Evolutionary conservation across 441 rosid species (phyloP).

Genomic region (Capsella rubella): DNA sequence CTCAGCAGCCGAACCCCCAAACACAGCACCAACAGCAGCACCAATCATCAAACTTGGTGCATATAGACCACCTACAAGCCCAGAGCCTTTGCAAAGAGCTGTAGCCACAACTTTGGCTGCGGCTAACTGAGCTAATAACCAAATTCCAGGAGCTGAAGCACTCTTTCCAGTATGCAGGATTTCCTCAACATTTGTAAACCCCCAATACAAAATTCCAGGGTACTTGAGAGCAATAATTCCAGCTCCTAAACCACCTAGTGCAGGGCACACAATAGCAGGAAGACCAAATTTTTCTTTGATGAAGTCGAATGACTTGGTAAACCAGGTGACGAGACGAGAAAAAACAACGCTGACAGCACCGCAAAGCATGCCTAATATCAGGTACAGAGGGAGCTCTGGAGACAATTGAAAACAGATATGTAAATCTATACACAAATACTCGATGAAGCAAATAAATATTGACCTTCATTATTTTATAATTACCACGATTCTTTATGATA

Average conservation of each 20-base stretch:
- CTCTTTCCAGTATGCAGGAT: slow-evolving; percentile 94
- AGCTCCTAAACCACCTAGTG: slow-evolving; percentile 95
- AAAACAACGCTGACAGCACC: slow-evolving; percentile 94
- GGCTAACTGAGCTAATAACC: slow-evolving; percentile 87
- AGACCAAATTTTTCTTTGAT: slow-evolving; percentile 82
- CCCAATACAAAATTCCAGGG: slow-evolving; percentile 98
- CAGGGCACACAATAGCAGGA: slow-evolving; percentile 93
- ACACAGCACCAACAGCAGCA: slow-evolving; percentile 96
- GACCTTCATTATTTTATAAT: not conserved
- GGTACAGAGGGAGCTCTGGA: slow-evolving; percentile 93
- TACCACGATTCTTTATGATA: slow-evolving; percentile 13
- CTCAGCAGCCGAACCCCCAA: slow-evolving; percentile 95
- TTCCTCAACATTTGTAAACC: slow-evolving; percentile 97
- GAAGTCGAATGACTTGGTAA: slow-evolving; percentile 73
- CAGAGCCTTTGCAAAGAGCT: slow-evolving; percentile 95
- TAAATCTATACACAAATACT: slow-evolving; percentile 9
- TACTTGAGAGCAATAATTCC: slow-evolving; percentile 95
- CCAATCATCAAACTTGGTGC: slow-evolving; percentile 99
- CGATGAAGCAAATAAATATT: not conserved
- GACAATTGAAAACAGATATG: slow-evolving; percentile 37
- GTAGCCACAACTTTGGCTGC: slow-evolving; percentile 98
- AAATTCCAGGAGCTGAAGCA: slow-evolving; percentile 98
- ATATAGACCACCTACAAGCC: slow-evolving; percentile 95
- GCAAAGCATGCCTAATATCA: slow-evolving; percentile 95
- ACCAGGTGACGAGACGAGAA: slow-evolving; percentile 86